Conservation (phyloP, 345 rosid genomes). For the Ceriops tagal region DNA sequence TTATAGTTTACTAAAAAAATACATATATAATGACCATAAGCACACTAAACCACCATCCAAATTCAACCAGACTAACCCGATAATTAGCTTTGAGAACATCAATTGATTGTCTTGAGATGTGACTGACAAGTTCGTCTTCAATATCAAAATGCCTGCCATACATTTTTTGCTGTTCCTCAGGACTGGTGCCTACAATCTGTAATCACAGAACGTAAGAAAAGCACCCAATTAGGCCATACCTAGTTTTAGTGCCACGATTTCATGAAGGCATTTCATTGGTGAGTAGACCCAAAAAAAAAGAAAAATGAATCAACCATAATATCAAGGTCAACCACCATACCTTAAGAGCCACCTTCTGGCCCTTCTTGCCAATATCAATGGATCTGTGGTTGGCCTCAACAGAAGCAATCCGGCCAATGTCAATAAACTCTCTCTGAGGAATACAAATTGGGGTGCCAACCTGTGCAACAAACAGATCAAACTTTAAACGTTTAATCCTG, state of each 20-base stretch:
- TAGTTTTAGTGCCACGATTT: no score
- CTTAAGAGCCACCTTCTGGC: slow-evolving; percentile 80
- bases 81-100: slow-evolving; percentile 78
- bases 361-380: slow-evolving; percentile 79
- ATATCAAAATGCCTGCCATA: slow-evolving; percentile 81
- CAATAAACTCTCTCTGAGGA: slow-evolving; percentile 72
- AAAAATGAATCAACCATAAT: not conserved
- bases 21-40: not conserved
- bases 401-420: slow-evolving; percentile 83
- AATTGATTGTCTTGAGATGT: slow-evolving; percentile 71
- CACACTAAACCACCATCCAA: not conserved
- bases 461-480: slow-evolving; percentile 34
- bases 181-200: slow-evolving; percentile 65
- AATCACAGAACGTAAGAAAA: slow-evolving; percentile 8
- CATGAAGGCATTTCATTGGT: not conserved
- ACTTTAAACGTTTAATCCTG: not conserved
- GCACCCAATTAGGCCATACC: not conserved
- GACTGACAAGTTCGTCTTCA: slow-evolving; percentile 89
- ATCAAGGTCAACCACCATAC: slow-evolving; percentile 30
- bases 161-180: slow-evolving; percentile 91
- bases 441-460: slow-evolving; percentile 89
- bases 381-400: slow-evolving; percentile 72
- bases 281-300: no score
- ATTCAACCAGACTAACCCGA: slow-evolving; percentile 47
- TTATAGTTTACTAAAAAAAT: no score